phyloP scores from a whole-genome alignment of 2,329 filamentous ascomycete genomes.

The Pseudopyrenochaeta lycopersici region DNA sequence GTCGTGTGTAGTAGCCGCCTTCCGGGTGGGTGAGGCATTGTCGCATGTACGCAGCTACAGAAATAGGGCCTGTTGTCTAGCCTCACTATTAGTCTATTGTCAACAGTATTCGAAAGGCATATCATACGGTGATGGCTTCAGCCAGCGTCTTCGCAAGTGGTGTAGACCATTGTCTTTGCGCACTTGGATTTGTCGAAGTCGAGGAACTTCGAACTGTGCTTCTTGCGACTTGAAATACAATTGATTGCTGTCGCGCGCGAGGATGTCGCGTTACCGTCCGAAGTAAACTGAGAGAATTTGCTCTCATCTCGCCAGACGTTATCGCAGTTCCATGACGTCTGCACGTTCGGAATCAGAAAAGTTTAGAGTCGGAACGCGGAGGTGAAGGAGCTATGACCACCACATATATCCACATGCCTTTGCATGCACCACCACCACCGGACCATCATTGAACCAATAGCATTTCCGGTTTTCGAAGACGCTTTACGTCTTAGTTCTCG shows the following conservation, averaged over 20 bases:
- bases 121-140: constrained; percentile 82
- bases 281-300: constrained; percentile 35
- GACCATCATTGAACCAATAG: no score
- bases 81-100: constrained; percentile 2
- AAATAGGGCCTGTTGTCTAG: constrained; percentile 86
- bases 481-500: no score
- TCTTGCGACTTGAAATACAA: constrained; percentile 11
- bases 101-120: neutral
- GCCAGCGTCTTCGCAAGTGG: constrained; percentile 87
- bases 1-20: constrained; percentile 91
- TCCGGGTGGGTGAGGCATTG: constrained; percentile 93
- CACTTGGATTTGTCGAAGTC: constrained; percentile 19
- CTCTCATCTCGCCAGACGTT: constrained; percentile 40
- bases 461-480: no score
- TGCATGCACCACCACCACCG: neutral
- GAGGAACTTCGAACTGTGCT: constrained; percentile 50
- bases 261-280: constrained; percentile 31
- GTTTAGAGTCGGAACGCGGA: constrained; percentile 38
- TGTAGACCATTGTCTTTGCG: constrained; percentile 80
- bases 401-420: neutral
- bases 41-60: constrained; percentile 95
- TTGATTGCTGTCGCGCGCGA: constrained; percentile 13
- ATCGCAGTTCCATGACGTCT: constrained; percentile 45
- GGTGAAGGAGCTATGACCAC: constrained; percentile 47
- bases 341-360: constrained; percentile 30